Base-by-base conservation (phyloP, 2,329 filamentous ascomycete species). In the Exophiala calicioides region DNA sequence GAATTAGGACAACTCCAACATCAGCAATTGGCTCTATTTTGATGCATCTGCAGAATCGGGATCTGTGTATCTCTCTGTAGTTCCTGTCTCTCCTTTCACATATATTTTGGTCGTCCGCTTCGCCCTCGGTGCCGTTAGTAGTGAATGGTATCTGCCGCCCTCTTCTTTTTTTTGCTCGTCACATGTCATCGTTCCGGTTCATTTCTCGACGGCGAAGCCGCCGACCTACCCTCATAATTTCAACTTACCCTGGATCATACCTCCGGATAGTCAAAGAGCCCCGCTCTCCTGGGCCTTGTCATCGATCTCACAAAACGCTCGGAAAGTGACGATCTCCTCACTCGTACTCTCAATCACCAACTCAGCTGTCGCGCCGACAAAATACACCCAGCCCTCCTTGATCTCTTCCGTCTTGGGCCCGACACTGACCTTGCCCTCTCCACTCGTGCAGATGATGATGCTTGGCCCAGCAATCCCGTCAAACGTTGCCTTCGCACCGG, bases 221-320 rank as follows among this genome's bases (percentile, higher is more conserved):
- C n/a, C n/a, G n/a, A n/a, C n/a, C n/a, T n/a, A n/a, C n/a, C n/a
- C n/a, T n/a, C n/a, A n/a, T n/a, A n/a, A n/a, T n/a, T n/a, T n/a
- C n/a, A n/a, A n/a, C n/a, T n/a, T n/a, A n/a, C n/a, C n/a, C 8
- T 18, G 26, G 18, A 20, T 20, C 29, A 3, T 23, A 16, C 10
- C 39, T n/a, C 37, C 41, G 33, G 19, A 20, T 48, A 53, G 52
- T 58, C 56, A 58, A 51, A 57, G 49, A 9, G 35, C 37, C 4
- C 53, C 57, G 37, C 58, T 58, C 29, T 54, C 35, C 38, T 68
- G 66, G 44, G 62, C 59, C 56, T 69, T 72, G 23, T 50, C 53
- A 9, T 82, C 80, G 51, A 95, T 75, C 73, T 96, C 90, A 62
- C 90, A 95, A 66, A 95, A 96, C 1, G 91, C 93, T 73, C 90